A percentile compares a stretch with the other conserved stretches of the same genome.
These are phyloP conservation scores for Bacidia gigantensis DNA, from an alignment of 495 filamentous ascomycete species.

Conservation along the genomic window DNA sequence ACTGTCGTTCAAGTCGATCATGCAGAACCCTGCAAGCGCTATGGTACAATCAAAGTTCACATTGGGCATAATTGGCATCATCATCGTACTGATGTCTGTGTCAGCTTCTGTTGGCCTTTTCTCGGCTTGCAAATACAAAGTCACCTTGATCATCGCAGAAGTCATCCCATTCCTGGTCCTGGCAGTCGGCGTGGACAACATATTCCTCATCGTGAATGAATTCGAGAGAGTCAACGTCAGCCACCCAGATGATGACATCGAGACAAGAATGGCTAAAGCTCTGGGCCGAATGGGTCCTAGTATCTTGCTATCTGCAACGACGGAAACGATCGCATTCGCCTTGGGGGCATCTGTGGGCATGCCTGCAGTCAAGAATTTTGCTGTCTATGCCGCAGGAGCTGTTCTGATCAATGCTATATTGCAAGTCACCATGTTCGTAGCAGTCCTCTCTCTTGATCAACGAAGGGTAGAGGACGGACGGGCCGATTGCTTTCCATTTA, in stretches of 20 bases:
- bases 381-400: slow-evolving; percentile 87
- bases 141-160: slow-evolving; percentile 93
- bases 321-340: slow-evolving; percentile 85
- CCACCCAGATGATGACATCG: slow-evolving; percentile 73
- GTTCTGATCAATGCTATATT: slow-evolving; percentile 93
- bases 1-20: slow-evolving; percentile 54
- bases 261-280: slow-evolving; percentile 68
- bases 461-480: slow-evolving; percentile 68
- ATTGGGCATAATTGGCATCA: slow-evolving; percentile 77
- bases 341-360: slow-evolving; percentile 90
- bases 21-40: slow-evolving; percentile 66
- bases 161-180: slow-evolving; percentile 96
- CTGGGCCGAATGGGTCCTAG: slow-evolving; percentile 91
- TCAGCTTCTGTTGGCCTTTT: slow-evolving; percentile 89
- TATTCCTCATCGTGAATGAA: slow-evolving; percentile 96
- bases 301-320: slow-evolving; percentile 86
- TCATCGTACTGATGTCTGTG: slow-evolving; percentile 95
- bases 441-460: slow-evolving; percentile 83
- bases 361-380: slow-evolving; percentile 95
- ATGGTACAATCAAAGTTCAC: slow-evolving; percentile 93
- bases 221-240: slow-evolving; percentile 89
- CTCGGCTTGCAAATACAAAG: slow-evolving; percentile 77
- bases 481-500: slow-evolving; percentile 87
- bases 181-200: slow-evolving; percentile 95
- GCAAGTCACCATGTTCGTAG: slow-evolving; percentile 92